phyloP scores from a whole-genome alignment of 2,329 filamentous ascomycete species.

The Magnaporthiopsis poae region DNA sequence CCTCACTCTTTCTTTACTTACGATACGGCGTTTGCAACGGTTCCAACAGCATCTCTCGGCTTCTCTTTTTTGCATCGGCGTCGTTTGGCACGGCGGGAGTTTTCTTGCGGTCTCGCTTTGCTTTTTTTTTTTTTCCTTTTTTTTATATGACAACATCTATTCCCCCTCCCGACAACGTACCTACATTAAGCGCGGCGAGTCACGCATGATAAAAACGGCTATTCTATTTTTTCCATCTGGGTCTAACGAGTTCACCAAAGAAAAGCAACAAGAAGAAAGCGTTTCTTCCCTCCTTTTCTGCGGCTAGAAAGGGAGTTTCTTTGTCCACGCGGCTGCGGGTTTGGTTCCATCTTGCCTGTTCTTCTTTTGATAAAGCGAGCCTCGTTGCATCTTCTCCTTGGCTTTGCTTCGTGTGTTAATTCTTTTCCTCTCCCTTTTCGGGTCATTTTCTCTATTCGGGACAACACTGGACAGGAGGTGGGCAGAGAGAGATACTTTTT shows the following conservation, averaged over 20 bases:
- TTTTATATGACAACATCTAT: slow-evolving; percentile 11
- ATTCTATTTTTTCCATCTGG: slow-evolving; percentile 16
- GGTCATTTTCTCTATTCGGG: slow-evolving; percentile 6
- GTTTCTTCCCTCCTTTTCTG: slow-evolving; percentile 2
- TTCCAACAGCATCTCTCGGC: slow-evolving; percentile 36
- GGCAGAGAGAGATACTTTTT: slow-evolving; percentile 3
- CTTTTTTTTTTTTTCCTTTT: slow-evolving; percentile 12
- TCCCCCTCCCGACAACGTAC: slow-evolving; percentile 17
- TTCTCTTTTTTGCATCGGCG: slow-evolving; percentile 35
- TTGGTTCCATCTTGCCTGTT: slow-evolving; percentile 1
- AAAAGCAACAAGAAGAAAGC: neutral
- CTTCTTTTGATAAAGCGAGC: slow-evolving; percentile 5
- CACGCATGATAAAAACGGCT: slow-evolving; percentile 33
- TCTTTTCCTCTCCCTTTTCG: slow-evolving; percentile 2
- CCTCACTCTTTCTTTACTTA: slow-evolving; percentile 21
- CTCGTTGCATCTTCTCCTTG: slow-evolving; percentile 2
- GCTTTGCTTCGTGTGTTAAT: slow-evolving; percentile 7
- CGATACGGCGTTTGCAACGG: slow-evolving; percentile 34
- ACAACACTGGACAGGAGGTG: slow-evolving; percentile 8
- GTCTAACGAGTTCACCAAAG: slow-evolving; percentile 7
- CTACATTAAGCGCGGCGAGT: slow-evolving; percentile 24
- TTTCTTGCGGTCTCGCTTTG: slow-evolving; percentile 20
- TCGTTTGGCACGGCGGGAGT: slow-evolving; percentile 33
- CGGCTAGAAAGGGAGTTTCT: slow-evolving; percentile 5
- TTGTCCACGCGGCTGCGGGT: slow-evolving; percentile 1